These are phyloP conservation scores for Globisporangium acanthophoron DNA, from an alignment of 352 stramenopile genomes.

Conservation along the genomic window DNA sequence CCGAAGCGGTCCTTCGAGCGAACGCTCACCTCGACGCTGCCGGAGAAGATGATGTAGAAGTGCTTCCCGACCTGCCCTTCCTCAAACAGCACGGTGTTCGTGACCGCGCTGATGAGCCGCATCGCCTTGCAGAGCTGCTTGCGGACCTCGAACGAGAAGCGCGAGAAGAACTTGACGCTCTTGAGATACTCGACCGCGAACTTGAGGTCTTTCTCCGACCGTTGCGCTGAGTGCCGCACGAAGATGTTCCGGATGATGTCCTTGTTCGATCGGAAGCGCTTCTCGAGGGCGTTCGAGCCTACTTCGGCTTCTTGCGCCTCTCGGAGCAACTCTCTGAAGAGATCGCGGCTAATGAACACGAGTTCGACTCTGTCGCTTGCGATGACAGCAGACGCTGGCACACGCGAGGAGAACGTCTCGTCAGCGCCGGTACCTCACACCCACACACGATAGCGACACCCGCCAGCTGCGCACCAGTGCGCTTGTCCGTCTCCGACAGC, in stretches of 20 bases:
- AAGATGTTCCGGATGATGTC: conserved; percentile 87
- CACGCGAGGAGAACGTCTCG: neutral
- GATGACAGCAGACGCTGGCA: conserved; percentile 49
- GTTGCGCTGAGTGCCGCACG: conserved; percentile 51
- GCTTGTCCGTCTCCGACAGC: conserved; percentile 49
- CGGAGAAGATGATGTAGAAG: conserved; percentile 84
- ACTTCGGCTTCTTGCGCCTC: conserved; percentile 49
- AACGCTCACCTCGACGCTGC: conserved; percentile 65
- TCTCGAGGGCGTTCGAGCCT: conserved; percentile 45
- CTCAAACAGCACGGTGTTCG: conserved; percentile 77
- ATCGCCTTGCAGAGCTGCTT: conserved; percentile 83
- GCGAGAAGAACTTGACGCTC: conserved; percentile 83
- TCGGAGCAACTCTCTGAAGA: conserved; percentile 63
- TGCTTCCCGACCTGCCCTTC: conserved; percentile 71
- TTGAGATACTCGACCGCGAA: conserved; percentile 85
- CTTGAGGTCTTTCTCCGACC: conserved; percentile 80
- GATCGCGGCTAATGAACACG: conserved; percentile 58
- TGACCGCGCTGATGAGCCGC: conserved; percentile 67
- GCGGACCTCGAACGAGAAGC: conserved; percentile 82
- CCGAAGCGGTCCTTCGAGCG: conserved; percentile 71
- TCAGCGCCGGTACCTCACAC: neutral
- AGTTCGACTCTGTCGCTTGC: conserved; percentile 46
- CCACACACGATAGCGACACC: neutral
- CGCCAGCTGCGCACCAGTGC: conserved; percentile 29
- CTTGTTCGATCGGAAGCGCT: conserved; percentile 81